Base-by-base conservation (phyloP, 768 basidiomycete genomes). In the Vararia minispora region DNA sequence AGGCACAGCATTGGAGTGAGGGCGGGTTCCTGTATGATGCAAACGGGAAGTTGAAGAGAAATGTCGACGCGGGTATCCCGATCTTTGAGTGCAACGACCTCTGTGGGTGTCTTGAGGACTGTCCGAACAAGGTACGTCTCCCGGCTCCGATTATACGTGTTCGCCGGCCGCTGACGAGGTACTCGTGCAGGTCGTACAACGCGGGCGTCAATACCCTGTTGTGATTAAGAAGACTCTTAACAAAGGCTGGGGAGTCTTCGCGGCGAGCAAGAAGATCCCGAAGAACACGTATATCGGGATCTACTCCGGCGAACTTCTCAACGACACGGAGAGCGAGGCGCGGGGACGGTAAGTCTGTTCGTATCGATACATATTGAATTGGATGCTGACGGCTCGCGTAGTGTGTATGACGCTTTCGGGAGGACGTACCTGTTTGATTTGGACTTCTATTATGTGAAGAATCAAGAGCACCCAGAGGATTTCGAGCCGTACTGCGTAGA, bases 161-260 rank as follows among this genome's bases (percentile, higher is more conserved):
- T 17, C 29, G 20, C 3, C 3, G 14, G 10, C 33, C 36, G 22
- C 33, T 35, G 10, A 29, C 17, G 9, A 22, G n/a, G 28, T 30
- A 3, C 40, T 33, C 14, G 3, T 44, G 7, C 40, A 91, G 87
- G 84, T 92, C 32, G 81, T 88, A 10, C 89, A 91, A 50, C 69
- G 74, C 41, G 91, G 90, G 1, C 64, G 90, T 25, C 74, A 71
- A 47, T 64, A 65, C 39, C 57, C 63, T 0, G 64, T 91, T 10
- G 64, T 67, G 23, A 75, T 95, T 25, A 65, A 67, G 35, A 80
- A 82, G 54, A 92, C 90, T 1, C 45, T 53, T 28, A 54, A 72
- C 29, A 92, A 90, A 56, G 90, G 89, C 28, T 94, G 89, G 89
- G 89, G 87, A 24, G 71, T 92, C 2, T 80, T 85, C 52, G 76